These are phyloP conservation scores for Sutorius eximius DNA, from an alignment of 1,284 basidiomycete species.

Conservation along the genomic window DNA sequence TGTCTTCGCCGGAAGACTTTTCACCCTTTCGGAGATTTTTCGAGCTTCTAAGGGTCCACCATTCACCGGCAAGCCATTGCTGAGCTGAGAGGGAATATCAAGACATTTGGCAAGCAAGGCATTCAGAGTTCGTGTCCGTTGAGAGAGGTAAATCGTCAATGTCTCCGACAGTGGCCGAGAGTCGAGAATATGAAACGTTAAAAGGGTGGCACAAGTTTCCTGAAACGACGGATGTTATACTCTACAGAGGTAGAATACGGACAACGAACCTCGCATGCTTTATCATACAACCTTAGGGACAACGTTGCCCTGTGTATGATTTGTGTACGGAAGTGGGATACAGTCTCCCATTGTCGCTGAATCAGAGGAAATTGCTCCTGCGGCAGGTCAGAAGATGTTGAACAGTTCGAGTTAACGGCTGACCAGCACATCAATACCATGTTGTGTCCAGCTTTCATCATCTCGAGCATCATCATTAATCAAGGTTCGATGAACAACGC, in stretches of 20 bases:
- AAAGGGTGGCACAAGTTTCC: constrained; percentile 72
- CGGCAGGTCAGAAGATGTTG: constrained; percentile 8
- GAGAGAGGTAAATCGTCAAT: constrained; percentile 65
- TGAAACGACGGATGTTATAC: constrained; percentile 30
- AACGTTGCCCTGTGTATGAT: constrained; percentile 81
- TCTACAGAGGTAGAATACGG: background rate
- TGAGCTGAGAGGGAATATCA: constrained; percentile 19
- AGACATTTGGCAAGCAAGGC: constrained; percentile 42
- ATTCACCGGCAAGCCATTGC: constrained; percentile 26
- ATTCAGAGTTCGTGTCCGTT: constrained; percentile 68
- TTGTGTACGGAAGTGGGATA: constrained; percentile 80
- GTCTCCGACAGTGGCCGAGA: constrained; percentile 75
- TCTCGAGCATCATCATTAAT: constrained; percentile 59
- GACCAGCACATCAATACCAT: constrained; percentile 67
- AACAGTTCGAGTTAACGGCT: constrained; percentile 19
- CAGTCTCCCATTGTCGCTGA: constrained; percentile 86
- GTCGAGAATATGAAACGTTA: constrained; percentile 83
- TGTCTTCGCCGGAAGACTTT: constrained; percentile 12
- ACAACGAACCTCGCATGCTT: constrained; percentile 50
- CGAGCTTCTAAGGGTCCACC: constrained; percentile 34
- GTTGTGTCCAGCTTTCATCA: constrained; percentile 56
- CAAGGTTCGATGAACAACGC: constrained; percentile 74
- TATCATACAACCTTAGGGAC: constrained; percentile 59
- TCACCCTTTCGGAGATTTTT: constrained; percentile 19
- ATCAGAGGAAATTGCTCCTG: constrained; percentile 81